Percentiles rank a stretch among this genome's conserved stretches.
Conservation (phyloP, 2,329 filamentous ascomycete species). For the Pseudogymnoascus pannorum region DNA sequence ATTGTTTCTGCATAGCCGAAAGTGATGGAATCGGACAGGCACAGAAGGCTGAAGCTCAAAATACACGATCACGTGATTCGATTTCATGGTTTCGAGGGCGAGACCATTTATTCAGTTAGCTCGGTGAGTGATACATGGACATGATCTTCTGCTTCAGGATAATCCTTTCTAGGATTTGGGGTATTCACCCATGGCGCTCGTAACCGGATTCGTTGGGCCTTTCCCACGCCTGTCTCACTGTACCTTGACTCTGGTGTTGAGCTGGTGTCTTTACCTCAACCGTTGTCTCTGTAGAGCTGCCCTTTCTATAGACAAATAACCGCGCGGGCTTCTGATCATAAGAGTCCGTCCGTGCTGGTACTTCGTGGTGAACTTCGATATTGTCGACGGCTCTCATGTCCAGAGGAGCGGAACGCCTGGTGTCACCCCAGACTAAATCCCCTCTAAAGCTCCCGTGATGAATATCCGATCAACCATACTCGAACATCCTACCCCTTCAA, state of each 20-base stretch:
- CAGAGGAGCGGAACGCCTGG: not conserved
- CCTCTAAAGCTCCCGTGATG: not conserved
- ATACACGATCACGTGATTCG: not conserved
- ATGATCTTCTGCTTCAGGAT: not conserved
- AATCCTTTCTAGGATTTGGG: not conserved
- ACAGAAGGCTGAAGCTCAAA: not conserved
- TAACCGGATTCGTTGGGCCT: not conserved
- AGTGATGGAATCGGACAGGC: not conserved
- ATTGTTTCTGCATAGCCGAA: slow-evolving; percentile 2
- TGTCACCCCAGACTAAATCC: not conserved
- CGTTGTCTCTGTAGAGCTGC: not conserved
- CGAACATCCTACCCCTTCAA: slow-evolving; percentile 36
- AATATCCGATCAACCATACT: not conserved
- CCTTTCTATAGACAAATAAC: not conserved
- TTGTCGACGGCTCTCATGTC: not conserved
- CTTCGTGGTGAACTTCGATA: not conserved
- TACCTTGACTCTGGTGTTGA: not conserved
- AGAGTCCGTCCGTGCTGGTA: not conserved
- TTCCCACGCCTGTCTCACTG: not conserved
- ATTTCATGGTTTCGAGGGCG: not conserved
- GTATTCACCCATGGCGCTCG: not conserved
- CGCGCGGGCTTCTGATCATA: not conserved
- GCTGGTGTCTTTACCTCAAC: not conserved
- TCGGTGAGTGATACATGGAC: not conserved
- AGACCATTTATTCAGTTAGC: not conserved